phyloP scores from a whole-genome alignment of 169 alveolate genomes.

The Plasmodium blacklocki region DNA sequence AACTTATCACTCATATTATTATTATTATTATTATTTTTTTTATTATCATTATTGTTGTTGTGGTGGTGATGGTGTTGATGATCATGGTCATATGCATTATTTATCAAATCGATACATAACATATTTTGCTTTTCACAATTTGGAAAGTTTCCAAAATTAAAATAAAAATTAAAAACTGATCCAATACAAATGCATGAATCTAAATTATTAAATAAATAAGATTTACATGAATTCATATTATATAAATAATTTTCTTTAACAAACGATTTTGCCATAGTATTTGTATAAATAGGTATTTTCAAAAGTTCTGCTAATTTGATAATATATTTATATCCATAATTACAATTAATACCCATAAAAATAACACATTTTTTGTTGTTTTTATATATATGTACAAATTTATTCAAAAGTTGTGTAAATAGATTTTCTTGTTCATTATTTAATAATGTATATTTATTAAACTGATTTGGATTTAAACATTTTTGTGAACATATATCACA shows the following conservation, averaged over 20 bases:
- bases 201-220: constrained; percentile 51
- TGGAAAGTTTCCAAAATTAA: constrained; percentile 62
- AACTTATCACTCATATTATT: not conserved
- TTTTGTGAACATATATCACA: constrained; percentile 5
- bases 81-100: no score
- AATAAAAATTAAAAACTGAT: constrained; percentile 54
- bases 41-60: constrained; percentile 1
- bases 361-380: constrained; percentile 56
- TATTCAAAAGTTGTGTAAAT: not conserved
- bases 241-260: constrained; percentile 63
- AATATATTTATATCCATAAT: constrained; percentile 58
- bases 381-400: constrained; percentile 14
- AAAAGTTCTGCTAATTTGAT: constrained; percentile 34
- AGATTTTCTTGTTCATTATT: not conserved
- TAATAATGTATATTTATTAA: not conserved
- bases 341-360: constrained; percentile 60
- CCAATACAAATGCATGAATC: constrained; percentile 63
- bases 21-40: not conserved
- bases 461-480: not conserved
- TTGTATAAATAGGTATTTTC: constrained; percentile 50
- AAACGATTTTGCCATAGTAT: constrained; percentile 48
- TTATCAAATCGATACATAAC: constrained; percentile 44
- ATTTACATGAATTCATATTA: constrained; percentile 60
- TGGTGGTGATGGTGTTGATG: no score
- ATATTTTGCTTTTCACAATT: constrained; percentile 45